A percentile compares a stretch with the other conserved stretches of the same genome.
phyloP scores from a whole-genome alignment of 768 basidiomycete species.

The Phaffia australis region DNA sequence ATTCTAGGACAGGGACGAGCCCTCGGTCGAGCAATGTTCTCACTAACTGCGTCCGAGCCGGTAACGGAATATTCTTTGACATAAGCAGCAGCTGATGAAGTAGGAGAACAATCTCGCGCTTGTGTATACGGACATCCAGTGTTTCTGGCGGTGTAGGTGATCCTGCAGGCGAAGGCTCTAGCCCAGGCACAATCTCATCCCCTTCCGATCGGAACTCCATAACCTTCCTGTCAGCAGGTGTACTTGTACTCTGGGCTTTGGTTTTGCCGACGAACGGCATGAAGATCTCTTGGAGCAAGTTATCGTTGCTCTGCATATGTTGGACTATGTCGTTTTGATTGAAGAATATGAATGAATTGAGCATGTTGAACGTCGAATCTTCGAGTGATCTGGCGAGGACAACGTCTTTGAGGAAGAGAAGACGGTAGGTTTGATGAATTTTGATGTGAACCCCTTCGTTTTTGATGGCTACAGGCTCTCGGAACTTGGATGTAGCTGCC shows the following conservation, averaged over 20 bases:
- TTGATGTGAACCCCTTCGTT: constrained; percentile 67
- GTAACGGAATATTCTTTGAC: constrained; percentile 92
- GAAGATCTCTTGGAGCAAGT: constrained; percentile 68
- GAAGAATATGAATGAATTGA: constrained; percentile 95
- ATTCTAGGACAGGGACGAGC: constrained; percentile 79
- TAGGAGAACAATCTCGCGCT: constrained; percentile 70
- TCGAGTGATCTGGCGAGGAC: constrained; percentile 89
- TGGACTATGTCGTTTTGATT: constrained; percentile 97
- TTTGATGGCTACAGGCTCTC: constrained; percentile 74
- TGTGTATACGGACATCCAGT: constrained; percentile 27
- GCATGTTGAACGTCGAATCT: constrained; percentile 90
- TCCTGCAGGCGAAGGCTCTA: neutral
- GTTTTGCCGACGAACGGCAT: constrained; percentile 31
- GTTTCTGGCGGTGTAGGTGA: neutral
- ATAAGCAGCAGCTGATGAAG: constrained; percentile 86
- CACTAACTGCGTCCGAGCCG: constrained; percentile 72
- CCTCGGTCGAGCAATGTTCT: constrained; percentile 78
- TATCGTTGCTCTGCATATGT: constrained; percentile 66
- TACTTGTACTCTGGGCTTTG: neutral
- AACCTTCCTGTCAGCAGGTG: neutral
- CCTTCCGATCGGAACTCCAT: neutral
- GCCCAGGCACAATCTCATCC: neutral
- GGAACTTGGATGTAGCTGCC: constrained; percentile 66
- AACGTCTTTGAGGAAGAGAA: constrained; percentile 96
- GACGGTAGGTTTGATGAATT: constrained; percentile 91